A percentile compares a stretch with the other conserved stretches of the same genome.
Conservation (phyloP, 2,329 filamentous ascomycete genomes). For the Chaetomium strumarium region DNA sequence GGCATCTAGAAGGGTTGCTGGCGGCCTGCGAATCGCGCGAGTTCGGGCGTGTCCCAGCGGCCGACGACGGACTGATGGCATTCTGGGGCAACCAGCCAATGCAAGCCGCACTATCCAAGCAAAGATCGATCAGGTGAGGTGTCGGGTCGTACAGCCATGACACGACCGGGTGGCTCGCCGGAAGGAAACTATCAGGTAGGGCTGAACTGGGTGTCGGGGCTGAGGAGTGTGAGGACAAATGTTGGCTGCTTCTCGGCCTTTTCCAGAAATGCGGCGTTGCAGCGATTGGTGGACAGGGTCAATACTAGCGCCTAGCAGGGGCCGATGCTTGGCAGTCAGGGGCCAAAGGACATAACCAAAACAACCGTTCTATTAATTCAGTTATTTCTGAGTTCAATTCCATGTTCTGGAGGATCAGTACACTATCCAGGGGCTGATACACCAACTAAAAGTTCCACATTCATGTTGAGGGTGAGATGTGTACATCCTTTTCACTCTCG, state of each 20-base stretch:
- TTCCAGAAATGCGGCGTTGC: neutral
- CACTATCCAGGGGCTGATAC: too few relatives aligned
- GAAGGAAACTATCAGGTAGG: neutral
- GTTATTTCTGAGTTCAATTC: too few relatives aligned
- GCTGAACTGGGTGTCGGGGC: neutral
- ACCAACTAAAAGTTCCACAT: too few relatives aligned
- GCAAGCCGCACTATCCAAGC: conserved; percentile 2
- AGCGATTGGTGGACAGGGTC: conserved; percentile 2
- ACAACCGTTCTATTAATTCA: too few relatives aligned
- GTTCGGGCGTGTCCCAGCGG: neutral
- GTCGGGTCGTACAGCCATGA: conserved; percentile 13
- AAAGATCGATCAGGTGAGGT: neutral
- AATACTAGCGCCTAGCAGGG: neutral
- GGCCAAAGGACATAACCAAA: too few relatives aligned
- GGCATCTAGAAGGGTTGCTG: conserved; percentile 21
- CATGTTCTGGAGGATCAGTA: too few relatives aligned
- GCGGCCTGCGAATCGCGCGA: neutral
- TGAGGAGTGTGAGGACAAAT: neutral
- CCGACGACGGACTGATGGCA: conserved; percentile 10
- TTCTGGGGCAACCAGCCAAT: conserved; percentile 13
- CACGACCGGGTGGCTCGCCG: neutral
- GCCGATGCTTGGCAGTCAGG: conserved; percentile 2
- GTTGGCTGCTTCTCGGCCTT: neutral
- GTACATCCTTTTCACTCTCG: too few relatives aligned
- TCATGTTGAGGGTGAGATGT: too few relatives aligned